Base-by-base conservation (phyloP, 2,329 filamentous ascomycete species). In the Escovopsis sp. region DNA sequence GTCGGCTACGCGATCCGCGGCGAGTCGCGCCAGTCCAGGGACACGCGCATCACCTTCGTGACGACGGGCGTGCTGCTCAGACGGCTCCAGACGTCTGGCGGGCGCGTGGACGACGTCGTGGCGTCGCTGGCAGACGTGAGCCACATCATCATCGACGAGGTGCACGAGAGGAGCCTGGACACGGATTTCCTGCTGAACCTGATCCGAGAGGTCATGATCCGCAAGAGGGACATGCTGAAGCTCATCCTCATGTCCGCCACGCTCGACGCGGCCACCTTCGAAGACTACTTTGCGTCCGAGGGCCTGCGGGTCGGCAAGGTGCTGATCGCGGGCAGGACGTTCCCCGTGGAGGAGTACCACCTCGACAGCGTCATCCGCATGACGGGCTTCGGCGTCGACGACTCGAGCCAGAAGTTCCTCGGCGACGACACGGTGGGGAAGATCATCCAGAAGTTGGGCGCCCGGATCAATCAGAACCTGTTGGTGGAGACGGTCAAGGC, bases 241-340 rank as follows among this genome's bases (percentile, higher is more conserved):
- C 72, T 96, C 34, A 79, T 98, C 11, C 69, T 98, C 31, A 98
- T 98, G 91, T 94, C 86, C 60, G 89, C 89, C 2, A 98, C 89
- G 1, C 74, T 96, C 3, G 88, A 98, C 60, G 87, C 89, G 2
- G 74, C 79, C 1, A 78, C 87, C 0, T 96, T 96, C 59, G 78
- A 78, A 49, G 66, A 76, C 43, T 96, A 96, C 60, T 96, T 96
- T 63, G 75, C 72, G 6, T 72, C 72, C 1, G 74, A 78, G 40
- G 74, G 73, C 2, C 57, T 76, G 11, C 71, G 68, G 5, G 88
- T 96, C 27, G 86, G 84, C 7, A 67, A 79, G 45, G 81, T 96
- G 9, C 81, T 94, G 56, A 95, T 96, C 49, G 73, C 83, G 39
- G 89, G 91, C 1, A 72, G 89, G 43, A 96, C 89, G 5, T 89